A percentile compares a stretch with the other conserved stretches of the same genome.
phyloP scores from a whole-genome alignment of 2,329 filamentous ascomycete species.

The Sporothrix curviconia region DNA sequence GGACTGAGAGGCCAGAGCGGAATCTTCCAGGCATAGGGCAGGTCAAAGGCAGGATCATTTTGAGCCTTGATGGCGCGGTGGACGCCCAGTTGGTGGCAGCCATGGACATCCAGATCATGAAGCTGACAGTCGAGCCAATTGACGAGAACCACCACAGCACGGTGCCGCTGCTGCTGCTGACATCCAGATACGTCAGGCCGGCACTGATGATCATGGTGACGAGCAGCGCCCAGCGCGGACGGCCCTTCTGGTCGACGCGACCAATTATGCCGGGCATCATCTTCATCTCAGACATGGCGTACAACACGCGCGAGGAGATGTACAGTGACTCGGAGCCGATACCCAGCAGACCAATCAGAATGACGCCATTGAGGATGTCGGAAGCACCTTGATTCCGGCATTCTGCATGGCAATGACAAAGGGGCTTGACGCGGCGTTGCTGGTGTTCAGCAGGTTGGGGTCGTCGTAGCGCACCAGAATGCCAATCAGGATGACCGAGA shows the following conservation, averaged over 20 bases:
- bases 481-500: slow-evolving; percentile 15
- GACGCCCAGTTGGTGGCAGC: slow-evolving; percentile 16
- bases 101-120: slow-evolving; percentile 18
- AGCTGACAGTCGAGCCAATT: slow-evolving; percentile 15
- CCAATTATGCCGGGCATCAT: slow-evolving; percentile 17
- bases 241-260: slow-evolving; percentile 12
- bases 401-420: slow-evolving; percentile 38
- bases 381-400: slow-evolving; percentile 42
- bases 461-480: slow-evolving; percentile 17
- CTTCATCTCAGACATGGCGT: slow-evolving; percentile 17
- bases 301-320: slow-evolving; percentile 17
- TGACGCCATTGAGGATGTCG: slow-evolving; percentile 52
- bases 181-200: slow-evolving; percentile 18
- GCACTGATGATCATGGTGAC: slow-evolving; percentile 11
- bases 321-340: slow-evolving; percentile 18
- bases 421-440: slow-evolving; percentile 23
- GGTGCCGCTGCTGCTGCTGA: slow-evolving; percentile 12
- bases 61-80: slow-evolving; percentile 15
- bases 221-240: slow-evolving; percentile 12
- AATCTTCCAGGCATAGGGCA: slow-evolving; percentile 13
- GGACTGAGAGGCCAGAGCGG: slow-evolving; percentile 11
- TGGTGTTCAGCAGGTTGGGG: slow-evolving; percentile 11
- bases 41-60: slow-evolving; percentile 12
- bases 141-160: slow-evolving; percentile 17
- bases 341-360: slow-evolving; percentile 22